Evolutionary conservation across 208 protist genomes (phyloP), one percentile per base, ranked within the genome.

Genomic region (Acanthamoeba rhysodes): DNA sequence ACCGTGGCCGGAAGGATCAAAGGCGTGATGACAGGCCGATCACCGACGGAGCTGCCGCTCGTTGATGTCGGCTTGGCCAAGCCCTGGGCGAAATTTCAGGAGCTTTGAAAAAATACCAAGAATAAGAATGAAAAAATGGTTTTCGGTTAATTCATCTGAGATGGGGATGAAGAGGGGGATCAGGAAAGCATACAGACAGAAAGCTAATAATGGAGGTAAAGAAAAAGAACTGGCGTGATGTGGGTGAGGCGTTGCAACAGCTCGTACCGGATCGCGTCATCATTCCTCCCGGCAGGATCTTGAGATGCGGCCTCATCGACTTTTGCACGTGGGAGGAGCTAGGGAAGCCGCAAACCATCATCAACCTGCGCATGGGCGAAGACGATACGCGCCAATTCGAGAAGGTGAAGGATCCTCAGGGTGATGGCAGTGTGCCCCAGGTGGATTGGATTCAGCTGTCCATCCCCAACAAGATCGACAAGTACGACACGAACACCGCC

Each of bases 261-360:
- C 80, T 88, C 6, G 80, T 64, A 14, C 80, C 80, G 2, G 74
- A 53, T n/a, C 34, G 74, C 1, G 32, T 22, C 37, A 55, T 82
- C 74, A 29, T 82, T 53, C 37, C 41, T 2, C 10, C 9, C 6
- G 80, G 80, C 8, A 57, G 37, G 18, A 57, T 88, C 16, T 88
- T 32, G 20, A 24, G 80, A 66, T 88, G 80, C 22, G 80, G 80
- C 53, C 80, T 88, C 50, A 88, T 88, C 50, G 80, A 88, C 34
- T 88, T 88, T 9, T 88, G 80, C 53, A 88, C 80, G 9, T 88
- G 80, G 80, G 80, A 59, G 53, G 80, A 88, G 80, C 53, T 88
- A 29, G 80, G 80, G 0, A 16, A 41, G 50, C 80, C 80, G 29
- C 41, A 50, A 24, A 88, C 80, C 50, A 88, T 88, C 80, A 88